Evolutionary conservation across 2,329 filamentous ascomycete genomes (phyloP).

Genomic region (Aspergillus oerlinghausenensis): DNA sequence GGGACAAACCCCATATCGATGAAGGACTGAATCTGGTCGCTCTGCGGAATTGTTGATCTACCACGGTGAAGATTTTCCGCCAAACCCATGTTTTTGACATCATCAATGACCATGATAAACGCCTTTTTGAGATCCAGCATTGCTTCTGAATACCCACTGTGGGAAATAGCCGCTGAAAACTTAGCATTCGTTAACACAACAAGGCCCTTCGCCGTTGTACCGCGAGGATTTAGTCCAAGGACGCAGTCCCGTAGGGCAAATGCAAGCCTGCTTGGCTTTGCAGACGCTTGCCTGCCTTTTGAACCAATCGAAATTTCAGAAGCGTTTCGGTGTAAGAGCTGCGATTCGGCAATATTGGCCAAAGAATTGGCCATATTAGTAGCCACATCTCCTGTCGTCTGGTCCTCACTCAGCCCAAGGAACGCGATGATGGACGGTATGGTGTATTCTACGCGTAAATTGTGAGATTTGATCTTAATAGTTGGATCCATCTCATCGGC

Average conservation of each 20-base stretch:
- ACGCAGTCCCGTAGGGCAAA: conserved; percentile 76
- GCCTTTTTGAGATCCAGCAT: conserved; percentile 70
- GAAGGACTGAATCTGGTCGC: conserved; percentile 47
- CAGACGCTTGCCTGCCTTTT: conserved; percentile 17
- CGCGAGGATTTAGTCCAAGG: conserved; percentile 77
- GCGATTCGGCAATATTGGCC: conserved; percentile 65
- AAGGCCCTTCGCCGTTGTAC: conserved; percentile 68
- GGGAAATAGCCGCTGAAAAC: conserved; percentile 63
- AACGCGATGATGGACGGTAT: conserved; percentile 78
- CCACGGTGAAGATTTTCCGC: conserved; percentile 30
- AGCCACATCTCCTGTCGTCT: conserved; percentile 68
- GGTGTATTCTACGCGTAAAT: conserved; percentile 81
- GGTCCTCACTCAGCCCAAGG: conserved; percentile 63
- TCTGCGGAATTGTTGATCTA: conserved; percentile 24
- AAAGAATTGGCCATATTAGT: conserved; percentile 73
- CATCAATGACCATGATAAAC: conserved; percentile 77
- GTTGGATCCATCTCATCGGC: conserved; percentile 92
- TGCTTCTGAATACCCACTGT: conserved; percentile 60
- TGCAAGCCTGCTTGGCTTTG: conserved; percentile 50
- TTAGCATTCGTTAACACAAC: conserved; percentile 75
- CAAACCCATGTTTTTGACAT: conserved; percentile 50
- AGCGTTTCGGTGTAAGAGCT: conserved; percentile 20
- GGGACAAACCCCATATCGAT: conserved; percentile 72
- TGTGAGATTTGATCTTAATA: conserved; percentile 80
- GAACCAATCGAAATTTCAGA: conserved; percentile 13